phyloP scores from a whole-genome alignment of 2,329 filamentous ascomycete genomes.

The Colletotrichum chlorophyti region DNA sequence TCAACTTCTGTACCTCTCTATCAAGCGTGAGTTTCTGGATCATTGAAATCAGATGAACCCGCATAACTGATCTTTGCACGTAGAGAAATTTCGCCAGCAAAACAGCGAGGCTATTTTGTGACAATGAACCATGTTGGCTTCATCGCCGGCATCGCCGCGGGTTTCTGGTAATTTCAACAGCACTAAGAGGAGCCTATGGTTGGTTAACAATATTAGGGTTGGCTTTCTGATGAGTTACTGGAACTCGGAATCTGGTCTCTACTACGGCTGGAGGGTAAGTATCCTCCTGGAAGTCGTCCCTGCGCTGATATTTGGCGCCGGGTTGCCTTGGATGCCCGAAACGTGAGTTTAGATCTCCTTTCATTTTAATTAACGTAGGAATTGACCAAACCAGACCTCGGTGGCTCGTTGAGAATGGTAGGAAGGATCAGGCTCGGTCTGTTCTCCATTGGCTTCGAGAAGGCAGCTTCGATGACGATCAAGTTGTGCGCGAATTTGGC shows the following conservation, averaged over 20 bases:
- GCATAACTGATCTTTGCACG: neutral
- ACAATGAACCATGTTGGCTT: slow-evolving; percentile 67
- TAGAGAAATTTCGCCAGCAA: slow-evolving; percentile 62
- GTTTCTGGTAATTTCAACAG: slow-evolving; percentile 55
- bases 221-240: slow-evolving; percentile 64
- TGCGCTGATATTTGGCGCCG: slow-evolving; percentile 53
- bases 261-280: slow-evolving; percentile 60
- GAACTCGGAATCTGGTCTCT: slow-evolving; percentile 48
- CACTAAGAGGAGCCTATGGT: neutral
- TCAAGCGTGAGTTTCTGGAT: slow-evolving; percentile 53
- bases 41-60: neutral
- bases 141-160: slow-evolving; percentile 58
- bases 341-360: slow-evolving; percentile 56
- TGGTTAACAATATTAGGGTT: slow-evolving; percentile 48
- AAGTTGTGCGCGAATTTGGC: slow-evolving; percentile 50
- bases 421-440: slow-evolving; percentile 47
- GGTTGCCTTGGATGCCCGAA: slow-evolving; percentile 60
- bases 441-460: slow-evolving; percentile 58
- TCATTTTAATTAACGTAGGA: neutral
- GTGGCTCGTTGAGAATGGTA: slow-evolving; percentile 62
- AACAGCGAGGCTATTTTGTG: slow-evolving; percentile 60
- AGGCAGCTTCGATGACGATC: slow-evolving; percentile 42
- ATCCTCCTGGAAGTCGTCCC: slow-evolving; percentile 60
- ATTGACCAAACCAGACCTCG: slow-evolving; percentile 50
- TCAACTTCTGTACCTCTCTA: slow-evolving; percentile 65